Evolutionary conservation across 116 monocot genomes (phyloP).

Genomic region (Dioscorea cayenensis): DNA sequence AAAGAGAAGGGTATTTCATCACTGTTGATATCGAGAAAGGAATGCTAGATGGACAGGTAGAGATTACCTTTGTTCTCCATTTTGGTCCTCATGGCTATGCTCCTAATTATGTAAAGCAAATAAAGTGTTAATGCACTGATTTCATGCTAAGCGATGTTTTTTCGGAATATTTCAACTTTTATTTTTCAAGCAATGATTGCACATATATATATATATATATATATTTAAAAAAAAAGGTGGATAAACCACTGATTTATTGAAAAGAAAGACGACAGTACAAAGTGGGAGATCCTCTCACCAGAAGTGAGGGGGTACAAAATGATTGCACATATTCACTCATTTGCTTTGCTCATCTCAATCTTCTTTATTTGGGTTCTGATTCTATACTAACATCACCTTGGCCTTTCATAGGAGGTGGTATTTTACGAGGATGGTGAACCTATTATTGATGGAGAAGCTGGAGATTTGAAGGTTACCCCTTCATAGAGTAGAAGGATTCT

Average conservation of each 20-base stretch:
- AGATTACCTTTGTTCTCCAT: background rate
- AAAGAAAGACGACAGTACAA: no score
- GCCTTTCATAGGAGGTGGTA: slow-evolving; percentile 57
- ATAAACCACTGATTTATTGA: no score
- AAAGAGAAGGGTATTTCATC: slow-evolving; percentile 83
- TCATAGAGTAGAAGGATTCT: background rate
- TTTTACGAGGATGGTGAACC: slow-evolving; percentile 99
- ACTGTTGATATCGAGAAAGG: slow-evolving; percentile 99
- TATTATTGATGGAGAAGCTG: slow-evolving; percentile 91
- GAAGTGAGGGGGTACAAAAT: no score
- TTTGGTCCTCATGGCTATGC: background rate
- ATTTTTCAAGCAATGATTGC: no score
- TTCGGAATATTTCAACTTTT: no score
- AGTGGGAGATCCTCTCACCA: no score
- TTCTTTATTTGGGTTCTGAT: background rate
- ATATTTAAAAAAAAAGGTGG: no score
- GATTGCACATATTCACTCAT: background rate
- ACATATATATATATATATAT: no score
- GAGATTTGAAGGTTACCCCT: slow-evolving; percentile 80
- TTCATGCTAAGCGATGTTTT: no score
- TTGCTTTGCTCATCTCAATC: background rate
- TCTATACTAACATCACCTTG: background rate
- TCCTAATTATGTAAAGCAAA: background rate
- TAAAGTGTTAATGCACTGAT: no score
- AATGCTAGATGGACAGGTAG: slow-evolving; percentile 97